Evolutionary conservation across 73 alveolate genomes (phyloP), one percentile per base, ranked within the genome.

Genomic region (Blepharisma stoltei): DNA sequence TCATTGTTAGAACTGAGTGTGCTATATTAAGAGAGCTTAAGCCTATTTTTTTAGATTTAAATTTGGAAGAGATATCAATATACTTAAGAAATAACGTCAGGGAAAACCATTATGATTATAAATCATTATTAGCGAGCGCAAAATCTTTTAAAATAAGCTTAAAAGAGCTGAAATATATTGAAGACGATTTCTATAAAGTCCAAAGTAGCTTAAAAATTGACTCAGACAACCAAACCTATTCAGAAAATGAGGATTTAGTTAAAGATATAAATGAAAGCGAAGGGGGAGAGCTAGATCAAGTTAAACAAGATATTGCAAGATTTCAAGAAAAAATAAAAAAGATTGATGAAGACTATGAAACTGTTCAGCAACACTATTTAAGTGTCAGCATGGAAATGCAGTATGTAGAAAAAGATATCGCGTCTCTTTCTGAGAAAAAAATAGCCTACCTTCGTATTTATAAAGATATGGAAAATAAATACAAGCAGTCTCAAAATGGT

Each of bases 391-490:
- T 60, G 73, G 73, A 60, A 20, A 14, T 14, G n/a, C 18, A 8
- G 23, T 38, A 25, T 14, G 38, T 60, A 14, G n/a, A 14, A 14
- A 60, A 25, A 14, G 73, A 60, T 14, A n/a, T 60, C 5, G 73
- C 14, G 5, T 14, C 14, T 60, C 14, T 60, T n/a, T 9, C 37
- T 14, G 73, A 60, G 45, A 60, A 60, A 60, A 60, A 60, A 60
- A 14, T 14, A 0, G 14, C 23, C 4, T 60, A 60, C 5, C 2
- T 25, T n/a, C 37, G 23, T 14, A 60, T 60, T n/a, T 25, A 14
- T 14, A 60, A 60, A 38, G 73, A 60, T 14, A 60, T 60, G 73
- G 46, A 60, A 25, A 25, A 25, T 18, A 60, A 60, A 25, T 60
- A 20, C 23, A 60, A 25, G 41, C 41, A 32, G 3, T 32, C 41